Percentiles rank a stretch among this genome's conserved stretches.
Evolutionary conservation across 352 stramenopile species (phyloP).

Genomic region (Pythium brassicae): DNA sequence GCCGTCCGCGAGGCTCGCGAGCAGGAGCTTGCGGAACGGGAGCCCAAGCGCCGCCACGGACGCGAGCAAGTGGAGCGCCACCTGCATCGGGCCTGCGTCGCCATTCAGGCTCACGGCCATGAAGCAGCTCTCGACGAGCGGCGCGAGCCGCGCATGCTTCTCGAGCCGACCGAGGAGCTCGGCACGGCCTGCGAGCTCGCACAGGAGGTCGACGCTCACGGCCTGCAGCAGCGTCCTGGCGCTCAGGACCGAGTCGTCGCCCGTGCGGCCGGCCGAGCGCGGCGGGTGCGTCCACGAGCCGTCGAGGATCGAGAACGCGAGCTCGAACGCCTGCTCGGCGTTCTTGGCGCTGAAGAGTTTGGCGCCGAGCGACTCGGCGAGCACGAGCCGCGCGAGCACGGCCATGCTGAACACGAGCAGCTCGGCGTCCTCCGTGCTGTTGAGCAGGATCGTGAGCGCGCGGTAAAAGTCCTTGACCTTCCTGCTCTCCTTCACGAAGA

Average conservation of each 20-base stretch:
- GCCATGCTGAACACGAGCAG: conserved; percentile 76
- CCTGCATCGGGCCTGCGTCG: conserved; percentile 45
- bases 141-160: conserved; percentile 39
- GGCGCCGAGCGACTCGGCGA: conserved; percentile 64
- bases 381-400: conserved; percentile 68
- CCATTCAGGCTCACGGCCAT: conserved; percentile 69
- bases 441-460: conserved; percentile 75
- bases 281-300: conserved; percentile 39
- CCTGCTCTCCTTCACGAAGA: conserved; percentile 77
- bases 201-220: conserved; percentile 63
- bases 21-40: conserved; percentile 57
- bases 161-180: conserved; percentile 56
- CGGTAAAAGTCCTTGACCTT: conserved; percentile 80
- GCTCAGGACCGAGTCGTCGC: conserved; percentile 26
- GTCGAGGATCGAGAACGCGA: conserved; percentile 71
- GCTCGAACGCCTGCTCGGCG: conserved; percentile 62
- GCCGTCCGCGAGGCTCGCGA: conserved; percentile 45
- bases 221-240: conserved; percentile 40
- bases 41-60: conserved; percentile 44
- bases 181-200: conserved; percentile 49
- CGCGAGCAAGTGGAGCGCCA: conserved; percentile 61
- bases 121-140: conserved; percentile 46
- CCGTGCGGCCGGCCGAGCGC: conserved; percentile 1
- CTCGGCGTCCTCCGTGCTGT: conserved; percentile 70
- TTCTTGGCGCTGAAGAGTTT: conserved; percentile 85